Base-by-base conservation (phyloP, 805 yeast species). In the Sugiyamaella mastotermitis region DNA sequence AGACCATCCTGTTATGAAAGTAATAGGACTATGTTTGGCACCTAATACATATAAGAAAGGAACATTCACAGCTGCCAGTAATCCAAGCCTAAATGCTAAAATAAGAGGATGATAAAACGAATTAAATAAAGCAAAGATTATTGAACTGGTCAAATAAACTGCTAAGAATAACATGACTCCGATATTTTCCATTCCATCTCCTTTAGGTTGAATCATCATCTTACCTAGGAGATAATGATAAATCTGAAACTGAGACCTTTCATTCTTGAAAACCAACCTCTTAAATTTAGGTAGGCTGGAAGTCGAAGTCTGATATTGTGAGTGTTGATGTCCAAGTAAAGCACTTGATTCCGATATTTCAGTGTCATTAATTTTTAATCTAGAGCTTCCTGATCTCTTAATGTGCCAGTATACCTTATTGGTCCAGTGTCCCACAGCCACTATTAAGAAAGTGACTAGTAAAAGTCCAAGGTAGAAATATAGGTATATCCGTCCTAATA, bases 1-100 rank as follows among this genome's bases (percentile, higher is more conserved):
- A 17, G 68, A 57, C 41, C 68, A 58, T 1, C 73, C 74, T 0
- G 71, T 65, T 13, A 51, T 34, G 20, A 27, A 38, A 5, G 45
- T 36, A 4, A 51, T 24, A 1, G 55, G 55, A 3, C 46, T 34
- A 33, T 46, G 52, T 37, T 51, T 51, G 3, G 51, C 49, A 1
- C 55, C 55, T 7, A 51, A 38, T 14, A 51, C 45, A 34, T 50
- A 51, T 3, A 51, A 29, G n/a, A 51, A 3, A 4, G 51, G 50
- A 20, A 46, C 25, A 34, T 51, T 51, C 30, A 44, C 34, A 16
- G 41, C 40, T 2, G 48, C 33, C 18, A 51, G 27, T 17, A 46
- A 31, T 4, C 55, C 55, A 6, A 50, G 36, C 19, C 55, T 31
- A 37, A 51, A 50, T 8, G 39, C 55, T n/a, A 40, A 24, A 8